Evolutionary conservation across 306 rosid species (phyloP), one percentile per base, ranked within the genome.

Genomic region (Castanea crenata): DNA sequence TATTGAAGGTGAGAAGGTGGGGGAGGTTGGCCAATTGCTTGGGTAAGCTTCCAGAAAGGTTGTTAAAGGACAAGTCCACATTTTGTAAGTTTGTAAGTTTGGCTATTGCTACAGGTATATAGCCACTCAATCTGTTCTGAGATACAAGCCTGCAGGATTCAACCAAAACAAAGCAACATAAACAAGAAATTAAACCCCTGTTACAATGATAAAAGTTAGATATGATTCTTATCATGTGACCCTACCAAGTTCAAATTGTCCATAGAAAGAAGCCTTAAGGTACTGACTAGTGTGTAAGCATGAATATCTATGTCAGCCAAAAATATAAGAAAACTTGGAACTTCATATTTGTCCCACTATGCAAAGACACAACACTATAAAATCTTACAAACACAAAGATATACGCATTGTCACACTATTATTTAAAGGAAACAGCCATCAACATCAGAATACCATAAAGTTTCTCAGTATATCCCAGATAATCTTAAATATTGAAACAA

Each of bases 21-120:
- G 96, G 92, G 79, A 96, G 98, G 84, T 96, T 90, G 78, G 93
- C 92, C 84, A 96, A 81, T 81, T 90, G 96, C 87, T 91, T 96
- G 4, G 98, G 98, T 65, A 96, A 85, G 84, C 38, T 83, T 80
- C 99, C 99, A 23, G 85, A 85, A 29, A 96, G 91, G 80, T 76
- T 82, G 84, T 96, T 96, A 57, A 81, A 87, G 44, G 99, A 93
- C 52, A 96, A 78, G 85, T 96, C 99, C 74, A 93, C 98, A 57
- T 65, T 80, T 87, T 87, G 92, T 72, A 96, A 85, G 78, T 87
- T 70, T 70, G 87, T 79, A 52, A 96, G 97, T 75, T 89, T 89
- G 57, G 93, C 92, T 74, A 96, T 41, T 59, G 89, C 89, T 41
- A 92, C 88, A 69, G 99, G 97, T 84, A 96, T 85, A 21, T 83